Evolutionary conservation across 345 rosid genomes (phyloP), one percentile per base, ranked within the genome.

Genomic region (Lepidium aucheri): DNA sequence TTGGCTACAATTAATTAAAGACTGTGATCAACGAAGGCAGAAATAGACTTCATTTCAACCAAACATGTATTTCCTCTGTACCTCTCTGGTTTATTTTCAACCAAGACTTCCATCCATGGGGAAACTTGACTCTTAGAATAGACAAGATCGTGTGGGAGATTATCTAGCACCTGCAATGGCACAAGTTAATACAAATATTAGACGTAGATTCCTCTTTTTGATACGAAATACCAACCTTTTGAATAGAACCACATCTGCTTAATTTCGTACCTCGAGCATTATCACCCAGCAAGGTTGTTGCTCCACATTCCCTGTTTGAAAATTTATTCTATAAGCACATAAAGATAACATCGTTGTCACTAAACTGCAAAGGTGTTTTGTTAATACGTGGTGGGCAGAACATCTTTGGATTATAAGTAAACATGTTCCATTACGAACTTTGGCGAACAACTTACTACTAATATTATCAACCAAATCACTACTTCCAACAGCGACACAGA

Each of bases 51-150:
- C 47, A 38, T 56, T 45, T n/a, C 33, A 57, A 57, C 10, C 18
- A 50, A 53, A 46, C 39, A 8, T 6, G 68, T 50, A 65, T 32
- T 28, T 28, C 15, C 52, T 67, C 43, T 18, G 42, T 41, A 93
- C 98, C 85, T 77, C 40, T 84, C 85, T 11, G 66, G 83, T 63
- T 84, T 85, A 69, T 88, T 86, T 78, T 87, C 85, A 72, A 90
- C 79, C 86, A 92, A 93, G 59, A 86, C 98, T 86, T 93, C 95
- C 85, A 78, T 85, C 98, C 97, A 93, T 36, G 97, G 89, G 9
- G 87, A 79, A 73, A 77, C 75, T 83, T 86, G 97, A 78, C 77
- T 90, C 75, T 85, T 83, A 8, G 98, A 86, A 75, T 85, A 86
- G 53, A 86, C 61, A 63, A 90, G 92, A 75, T 94, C 99, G 54